Conservation (phyloP, 345 rosid genomes). For the Cardamine resedifolia region DNA sequence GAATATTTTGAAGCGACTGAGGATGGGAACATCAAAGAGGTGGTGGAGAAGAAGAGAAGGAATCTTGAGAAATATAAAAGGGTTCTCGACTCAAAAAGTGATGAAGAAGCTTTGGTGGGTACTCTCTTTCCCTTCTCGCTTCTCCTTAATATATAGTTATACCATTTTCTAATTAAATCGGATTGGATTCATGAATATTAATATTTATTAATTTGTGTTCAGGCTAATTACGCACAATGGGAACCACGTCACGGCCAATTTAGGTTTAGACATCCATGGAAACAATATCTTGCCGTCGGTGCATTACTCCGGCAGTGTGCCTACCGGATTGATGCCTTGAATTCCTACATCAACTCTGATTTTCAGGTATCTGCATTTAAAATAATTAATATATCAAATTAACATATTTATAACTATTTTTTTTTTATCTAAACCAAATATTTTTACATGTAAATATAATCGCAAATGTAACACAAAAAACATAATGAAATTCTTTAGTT, state of each 20-base stretch:
- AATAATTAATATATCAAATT: not conserved
- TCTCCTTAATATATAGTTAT: not conserved
- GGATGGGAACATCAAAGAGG: constrained; percentile 26
- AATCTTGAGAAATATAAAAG: constrained; percentile 52
- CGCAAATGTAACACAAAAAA: not conserved
- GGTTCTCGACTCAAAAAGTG: constrained; percentile 55
- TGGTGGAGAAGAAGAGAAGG: constrained; percentile 37
- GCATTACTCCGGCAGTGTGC: constrained; percentile 68
- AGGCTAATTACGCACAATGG: constrained; percentile 92
- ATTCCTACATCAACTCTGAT: constrained; percentile 49
- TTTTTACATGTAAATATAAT: not conserved
- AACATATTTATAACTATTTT: not conserved
- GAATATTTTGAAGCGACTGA: constrained; percentile 43
- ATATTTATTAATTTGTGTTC: not conserved
- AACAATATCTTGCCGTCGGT: constrained; percentile 58
- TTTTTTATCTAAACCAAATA: not conserved
- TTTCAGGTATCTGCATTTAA: constrained; percentile 41
- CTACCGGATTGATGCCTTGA: constrained; percentile 61
- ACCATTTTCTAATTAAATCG: not conserved
- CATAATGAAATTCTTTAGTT: not conserved
- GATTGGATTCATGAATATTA: not conserved
- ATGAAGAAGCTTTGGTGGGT: constrained; percentile 73
- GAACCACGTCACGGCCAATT: constrained; percentile 93
- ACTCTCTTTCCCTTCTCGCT: not conserved
- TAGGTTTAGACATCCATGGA: constrained; percentile 78